A percentile compares a stretch with the other conserved stretches of the same genome.
Evolutionary conservation across 257 asterid species (phyloP).

Genomic region (Linderniella brevidens): DNA sequence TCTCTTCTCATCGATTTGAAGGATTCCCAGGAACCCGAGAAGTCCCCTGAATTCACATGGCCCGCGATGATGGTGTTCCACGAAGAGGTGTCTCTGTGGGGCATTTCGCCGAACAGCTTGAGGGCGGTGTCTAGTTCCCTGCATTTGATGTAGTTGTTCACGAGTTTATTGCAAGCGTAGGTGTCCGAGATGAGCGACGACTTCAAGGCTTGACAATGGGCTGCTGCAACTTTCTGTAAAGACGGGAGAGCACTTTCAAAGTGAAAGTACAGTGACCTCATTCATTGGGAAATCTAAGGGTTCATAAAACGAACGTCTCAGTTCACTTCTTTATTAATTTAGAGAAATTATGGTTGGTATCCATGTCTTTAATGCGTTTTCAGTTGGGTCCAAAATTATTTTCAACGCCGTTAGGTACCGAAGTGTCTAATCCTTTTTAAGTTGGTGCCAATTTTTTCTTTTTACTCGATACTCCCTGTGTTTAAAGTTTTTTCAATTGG

Average conservation of each 20-base stretch:
- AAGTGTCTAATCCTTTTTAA: too few relatives aligned
- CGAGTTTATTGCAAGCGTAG: conserved; percentile 40
- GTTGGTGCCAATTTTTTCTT: too few relatives aligned
- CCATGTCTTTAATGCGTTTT: too few relatives aligned
- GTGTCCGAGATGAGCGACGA: conserved; percentile 21
- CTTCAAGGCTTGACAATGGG: conserved; percentile 48
- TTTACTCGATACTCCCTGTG: too few relatives aligned
- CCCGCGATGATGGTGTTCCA: conserved; percentile 76
- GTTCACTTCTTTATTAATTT: too few relatives aligned
- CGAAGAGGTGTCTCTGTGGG: conserved; percentile 50
- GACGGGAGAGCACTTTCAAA: conserved; percentile 18
- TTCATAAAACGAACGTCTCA: too few relatives aligned
- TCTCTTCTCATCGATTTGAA: conserved; percentile 36
- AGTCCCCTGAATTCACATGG: conserved; percentile 30
- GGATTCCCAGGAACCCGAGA: conserved; percentile 38
- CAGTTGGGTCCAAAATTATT: too few relatives aligned
- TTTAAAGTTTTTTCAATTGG: too few relatives aligned
- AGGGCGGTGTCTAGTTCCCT: conserved; percentile 21
- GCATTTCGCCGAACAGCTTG: conserved; percentile 71
- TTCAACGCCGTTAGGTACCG: too few relatives aligned
- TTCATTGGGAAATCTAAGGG: conserved; percentile 17
- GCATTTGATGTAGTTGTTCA: conserved; percentile 44
- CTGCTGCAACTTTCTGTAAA: conserved; percentile 22
- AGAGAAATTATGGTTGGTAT: too few relatives aligned
- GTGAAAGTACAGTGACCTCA: conserved; percentile 38